Percentiles rank a stretch among this genome's conserved stretches.
Evolutionary conservation across 768 basidiomycete species (phyloP).

Genomic region (Russula foetens): DNA sequence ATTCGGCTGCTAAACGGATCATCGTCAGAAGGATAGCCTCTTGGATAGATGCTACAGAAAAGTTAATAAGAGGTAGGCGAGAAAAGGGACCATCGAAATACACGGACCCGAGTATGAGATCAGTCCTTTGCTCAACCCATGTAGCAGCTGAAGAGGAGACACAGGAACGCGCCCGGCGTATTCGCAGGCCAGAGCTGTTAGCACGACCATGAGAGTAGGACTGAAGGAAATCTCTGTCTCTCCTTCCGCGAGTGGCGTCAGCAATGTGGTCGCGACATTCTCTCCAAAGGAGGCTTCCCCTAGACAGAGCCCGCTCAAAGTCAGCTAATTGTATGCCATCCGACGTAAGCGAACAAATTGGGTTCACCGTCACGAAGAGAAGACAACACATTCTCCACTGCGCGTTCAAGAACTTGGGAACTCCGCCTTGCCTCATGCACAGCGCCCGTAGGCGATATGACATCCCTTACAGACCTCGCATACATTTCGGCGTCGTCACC

Average conservation of each 20-base stretch:
- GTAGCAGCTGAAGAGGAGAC: constrained; percentile 41
- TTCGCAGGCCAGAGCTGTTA: constrained; percentile 61
- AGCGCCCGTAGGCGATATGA: constrained; percentile 34
- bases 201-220: constrained; percentile 58
- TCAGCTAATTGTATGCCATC: not conserved
- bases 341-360: not conserved
- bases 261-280: constrained; percentile 25
- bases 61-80: not conserved
- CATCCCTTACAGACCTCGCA: constrained; percentile 40
- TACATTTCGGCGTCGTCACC: constrained; percentile 50
- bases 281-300: constrained; percentile 25
- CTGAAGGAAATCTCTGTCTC: constrained; percentile 27
- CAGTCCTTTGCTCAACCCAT: constrained; percentile 37
- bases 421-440: constrained; percentile 23
- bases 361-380: constrained; percentile 42
- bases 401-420: constrained; percentile 42
- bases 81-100: constrained; percentile 7
- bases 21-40: constrained; percentile 67
- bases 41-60: constrained; percentile 53
- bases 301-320: not conserved
- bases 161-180: constrained; percentile 45
- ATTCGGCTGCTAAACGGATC: constrained; percentile 55
- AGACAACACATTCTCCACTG: constrained; percentile 48
- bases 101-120: constrained; percentile 36
- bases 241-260: constrained; percentile 14